A percentile compares a stretch with the other conserved stretches of the same genome.
These are phyloP conservation scores for Ascochyta pisi DNA, from an alignment of 2,329 filamentous ascomycete genomes.

Conservation along the genomic window DNA sequence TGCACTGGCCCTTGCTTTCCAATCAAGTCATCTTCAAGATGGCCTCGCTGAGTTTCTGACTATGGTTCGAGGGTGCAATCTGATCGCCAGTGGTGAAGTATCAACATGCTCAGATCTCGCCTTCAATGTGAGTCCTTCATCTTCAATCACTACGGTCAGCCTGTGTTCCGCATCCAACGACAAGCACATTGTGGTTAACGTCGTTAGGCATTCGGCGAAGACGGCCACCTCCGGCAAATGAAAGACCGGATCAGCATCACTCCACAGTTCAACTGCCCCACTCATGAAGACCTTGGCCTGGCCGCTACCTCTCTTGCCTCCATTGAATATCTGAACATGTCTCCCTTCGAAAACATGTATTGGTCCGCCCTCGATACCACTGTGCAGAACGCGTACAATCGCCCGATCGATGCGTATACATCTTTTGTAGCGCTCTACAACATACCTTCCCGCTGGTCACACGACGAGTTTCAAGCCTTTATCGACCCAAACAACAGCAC, in stretches of 20 bases:
- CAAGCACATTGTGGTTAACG: conserved; percentile 3
- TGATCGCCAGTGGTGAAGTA: conserved; percentile 41
- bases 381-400: conserved; percentile 38
- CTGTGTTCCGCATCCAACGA: background rate
- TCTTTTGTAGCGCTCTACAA: conserved; percentile 54
- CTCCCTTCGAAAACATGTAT: conserved; percentile 38
- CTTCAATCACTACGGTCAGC: conserved; percentile 4
- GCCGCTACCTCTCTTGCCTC: conserved; percentile 39
- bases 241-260: conserved; percentile 32
- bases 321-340: conserved; percentile 37
- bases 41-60: conserved; percentile 48
- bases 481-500: conserved; percentile 52
- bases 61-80: conserved; percentile 48
- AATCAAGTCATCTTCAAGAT: conserved; percentile 48
- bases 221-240: conserved; percentile 44
- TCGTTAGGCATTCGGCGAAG: conserved; percentile 38
- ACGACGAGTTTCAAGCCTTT: conserved; percentile 53
- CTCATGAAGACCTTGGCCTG: conserved; percentile 38
- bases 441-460: conserved; percentile 49
- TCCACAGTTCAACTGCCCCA: conserved; percentile 24
- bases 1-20: conserved; percentile 47
- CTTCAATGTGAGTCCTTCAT: conserved; percentile 34
- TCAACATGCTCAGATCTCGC: conserved; percentile 31
- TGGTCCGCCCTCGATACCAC: conserved; percentile 35
- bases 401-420: conserved; percentile 48